These are phyloP conservation scores for Lablab purpureus DNA, from an alignment of 306 rosid species.

Conservation along the genomic window DNA sequence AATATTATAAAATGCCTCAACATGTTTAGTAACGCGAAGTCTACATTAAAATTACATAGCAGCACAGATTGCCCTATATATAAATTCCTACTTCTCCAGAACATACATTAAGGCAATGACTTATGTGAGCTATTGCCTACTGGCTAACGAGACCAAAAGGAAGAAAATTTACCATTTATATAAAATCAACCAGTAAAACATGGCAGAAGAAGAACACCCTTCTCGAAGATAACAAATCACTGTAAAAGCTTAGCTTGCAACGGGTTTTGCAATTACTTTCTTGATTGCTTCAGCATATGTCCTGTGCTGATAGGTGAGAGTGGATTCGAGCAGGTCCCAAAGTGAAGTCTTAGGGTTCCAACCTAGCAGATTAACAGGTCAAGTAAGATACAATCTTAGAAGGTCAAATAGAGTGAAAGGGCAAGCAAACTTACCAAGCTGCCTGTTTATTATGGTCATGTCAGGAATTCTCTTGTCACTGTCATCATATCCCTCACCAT, in stretches of 20 bases:
- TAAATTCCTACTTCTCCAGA: constrained; percentile 48
- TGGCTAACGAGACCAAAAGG: constrained; percentile 46
- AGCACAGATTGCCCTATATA: constrained; percentile 40
- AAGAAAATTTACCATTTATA: constrained; percentile 49
- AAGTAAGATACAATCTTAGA: constrained; percentile 18
- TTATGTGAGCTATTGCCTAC: constrained; percentile 49
- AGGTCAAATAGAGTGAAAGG: constrained; percentile 6
- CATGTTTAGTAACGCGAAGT: constrained; percentile 49
- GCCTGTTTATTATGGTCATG: constrained; percentile 93
- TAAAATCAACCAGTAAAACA: constrained; percentile 49
- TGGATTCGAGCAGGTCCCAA: constrained; percentile 95
- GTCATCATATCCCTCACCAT: constrained; percentile 94
- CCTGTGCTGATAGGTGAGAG: constrained; percentile 96
- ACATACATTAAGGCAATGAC: constrained; percentile 43
- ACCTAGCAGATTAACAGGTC: constrained; percentile 51
- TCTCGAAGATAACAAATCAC: constrained; percentile 41
- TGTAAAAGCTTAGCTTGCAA: constrained; percentile 60
- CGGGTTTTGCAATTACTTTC: constrained; percentile 76
- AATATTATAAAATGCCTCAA: constrained; percentile 44
- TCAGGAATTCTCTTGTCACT: constrained; percentile 99
- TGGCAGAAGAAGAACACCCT: constrained; percentile 49
- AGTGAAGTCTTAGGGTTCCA: constrained; percentile 96
- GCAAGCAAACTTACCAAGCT: constrained; percentile 70
- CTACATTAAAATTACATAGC: constrained; percentile 52
- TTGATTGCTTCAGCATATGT: constrained; percentile 92